Base-by-base conservation (phyloP, 805 yeast species). In the Candida sonorensis region DNA sequence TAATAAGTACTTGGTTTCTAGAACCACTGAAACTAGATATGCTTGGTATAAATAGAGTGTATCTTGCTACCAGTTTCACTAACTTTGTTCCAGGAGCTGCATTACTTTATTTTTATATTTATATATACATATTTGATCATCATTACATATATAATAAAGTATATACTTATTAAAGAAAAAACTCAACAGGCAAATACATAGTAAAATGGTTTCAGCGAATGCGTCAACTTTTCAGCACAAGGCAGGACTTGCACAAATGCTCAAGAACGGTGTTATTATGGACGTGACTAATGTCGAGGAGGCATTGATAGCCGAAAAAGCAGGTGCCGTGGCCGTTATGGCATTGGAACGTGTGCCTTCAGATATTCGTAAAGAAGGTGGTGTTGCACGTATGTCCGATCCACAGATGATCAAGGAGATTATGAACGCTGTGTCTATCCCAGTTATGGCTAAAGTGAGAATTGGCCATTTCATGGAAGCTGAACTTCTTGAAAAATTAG, bases 321-420 rank as follows among this genome's bases (percentile, higher is more conserved):
- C 94, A 4, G 94, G 94, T 38, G 94, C 94, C 10, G 80, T 84
- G 61, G 90, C 94, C 10, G 94, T 83, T 15, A 83, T 83, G 94
- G 94, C 94, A 4, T 66, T 83, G 42, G 94, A 83, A 60, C 64
- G 80, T 46, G 84, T 83, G 36, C 94, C 94, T 9, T 86, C 92
- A 7, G 92, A 83, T 53, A 83, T 83, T 73, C 72, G 92, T 50
- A 77, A 73, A 41, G 73, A 80, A 33, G 90, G 90, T 31, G 81
- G 81, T 36, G 92, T 83, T 30, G 83, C 90, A 37, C 71, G 94
- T 48, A 83, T 83, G 94, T 75, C 84, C 14, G 94, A 83, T 53
- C 94, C 94, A 3, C 63, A 77, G 45, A 75, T 83, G 83, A 79
- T 83, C 57, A 64, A 69, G 51, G 77, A 70, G 13, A 83, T 82